A percentile compares a stretch with the other conserved stretches of the same genome.
Evolutionary conservation across 208 protist genomes (phyloP).

Genomic region (Balamuthia mandrillaris): DNA sequence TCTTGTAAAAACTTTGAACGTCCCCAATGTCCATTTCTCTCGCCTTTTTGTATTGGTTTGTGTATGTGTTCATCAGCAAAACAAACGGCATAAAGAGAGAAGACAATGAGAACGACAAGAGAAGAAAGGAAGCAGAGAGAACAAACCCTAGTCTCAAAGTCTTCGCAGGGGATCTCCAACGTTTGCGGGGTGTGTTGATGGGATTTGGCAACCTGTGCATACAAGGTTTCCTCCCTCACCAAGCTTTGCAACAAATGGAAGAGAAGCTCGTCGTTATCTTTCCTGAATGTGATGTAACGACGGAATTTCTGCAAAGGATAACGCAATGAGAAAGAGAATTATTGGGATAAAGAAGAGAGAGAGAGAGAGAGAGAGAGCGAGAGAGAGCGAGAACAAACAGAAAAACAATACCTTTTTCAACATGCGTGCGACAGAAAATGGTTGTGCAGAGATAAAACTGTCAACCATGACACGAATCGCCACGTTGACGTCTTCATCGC

Average conservation of each 20-base stretch:
- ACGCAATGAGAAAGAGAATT: not conserved
- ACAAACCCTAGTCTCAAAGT: constrained; percentile 9
- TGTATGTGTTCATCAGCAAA: not conserved
- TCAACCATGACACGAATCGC: constrained; percentile 96
- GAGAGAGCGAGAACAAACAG: too few relatives aligned
- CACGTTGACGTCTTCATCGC: constrained; percentile 93
- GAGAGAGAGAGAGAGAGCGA: too few relatives aligned
- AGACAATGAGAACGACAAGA: not conserved
- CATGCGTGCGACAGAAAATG: constrained; percentile 59
- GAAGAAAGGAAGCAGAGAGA: not conserved
- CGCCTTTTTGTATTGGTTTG: not conserved
- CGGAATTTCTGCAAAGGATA: constrained; percentile 49
- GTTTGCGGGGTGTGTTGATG: not conserved
- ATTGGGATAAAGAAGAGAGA: not conserved
- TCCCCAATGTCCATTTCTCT: constrained; percentile 7
- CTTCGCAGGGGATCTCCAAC: not conserved
- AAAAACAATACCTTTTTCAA: constrained; percentile 55
- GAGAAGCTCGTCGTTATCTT: constrained; percentile 75
- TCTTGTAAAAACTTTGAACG: not conserved
- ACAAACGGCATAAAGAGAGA: not conserved
- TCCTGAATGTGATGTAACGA: constrained; percentile 68
- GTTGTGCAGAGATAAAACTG: constrained; percentile 96
- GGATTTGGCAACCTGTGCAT: too few relatives aligned
- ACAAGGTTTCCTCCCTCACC: constrained; percentile 41
- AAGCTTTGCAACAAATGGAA: constrained; percentile 61